Evolutionary conservation across 1,284 basidiomycete species (phyloP).

Genomic region (Bjerkandera adusta): DNA sequence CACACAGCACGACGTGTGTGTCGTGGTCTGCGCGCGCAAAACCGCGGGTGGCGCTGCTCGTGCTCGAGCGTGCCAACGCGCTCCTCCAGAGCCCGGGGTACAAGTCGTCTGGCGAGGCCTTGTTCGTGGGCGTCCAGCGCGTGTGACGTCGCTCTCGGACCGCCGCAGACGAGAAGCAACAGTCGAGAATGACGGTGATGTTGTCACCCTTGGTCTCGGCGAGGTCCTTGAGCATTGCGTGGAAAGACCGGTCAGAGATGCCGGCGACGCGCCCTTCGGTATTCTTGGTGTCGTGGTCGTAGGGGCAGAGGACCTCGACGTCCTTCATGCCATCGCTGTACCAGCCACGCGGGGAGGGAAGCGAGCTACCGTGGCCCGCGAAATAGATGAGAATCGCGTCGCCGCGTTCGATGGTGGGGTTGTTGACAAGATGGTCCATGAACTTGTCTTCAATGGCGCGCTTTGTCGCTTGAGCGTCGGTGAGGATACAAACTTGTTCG

Average conservation of each 20-base stretch:
- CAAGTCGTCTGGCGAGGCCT: constrained; percentile 50
- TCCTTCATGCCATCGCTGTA: constrained; percentile 39
- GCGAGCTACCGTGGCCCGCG: constrained; percentile 61
- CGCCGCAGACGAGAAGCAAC: constrained; percentile 53
- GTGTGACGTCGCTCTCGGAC: constrained; percentile 42
- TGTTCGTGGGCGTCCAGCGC: constrained; percentile 54
- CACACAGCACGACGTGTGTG: constrained; percentile 53
- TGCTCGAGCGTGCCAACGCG: constrained; percentile 35
- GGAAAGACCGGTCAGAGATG: constrained; percentile 63
- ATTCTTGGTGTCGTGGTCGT: constrained; percentile 54
- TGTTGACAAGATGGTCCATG: constrained; percentile 56
- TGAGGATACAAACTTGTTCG: constrained; percentile 53
- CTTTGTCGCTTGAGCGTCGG: constrained; percentile 58
- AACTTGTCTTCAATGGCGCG: constrained; percentile 55
- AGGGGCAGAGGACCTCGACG: constrained; percentile 60
- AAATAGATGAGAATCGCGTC: constrained; percentile 68
- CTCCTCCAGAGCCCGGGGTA: constrained; percentile 50
- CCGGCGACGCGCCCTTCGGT: constrained; percentile 50
- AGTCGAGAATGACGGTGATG: constrained; percentile 63
- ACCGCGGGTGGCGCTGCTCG: constrained; percentile 33
- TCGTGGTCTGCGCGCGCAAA: constrained; percentile 43
- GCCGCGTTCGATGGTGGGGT: constrained; percentile 51
- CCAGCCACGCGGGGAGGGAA: constrained; percentile 56
- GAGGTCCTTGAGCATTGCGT: constrained; percentile 55
- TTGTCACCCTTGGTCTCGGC: constrained; percentile 59